Evolutionary conservation across 2,329 filamentous ascomycete species (phyloP).

Genomic region (Xylaria sp.): DNA sequence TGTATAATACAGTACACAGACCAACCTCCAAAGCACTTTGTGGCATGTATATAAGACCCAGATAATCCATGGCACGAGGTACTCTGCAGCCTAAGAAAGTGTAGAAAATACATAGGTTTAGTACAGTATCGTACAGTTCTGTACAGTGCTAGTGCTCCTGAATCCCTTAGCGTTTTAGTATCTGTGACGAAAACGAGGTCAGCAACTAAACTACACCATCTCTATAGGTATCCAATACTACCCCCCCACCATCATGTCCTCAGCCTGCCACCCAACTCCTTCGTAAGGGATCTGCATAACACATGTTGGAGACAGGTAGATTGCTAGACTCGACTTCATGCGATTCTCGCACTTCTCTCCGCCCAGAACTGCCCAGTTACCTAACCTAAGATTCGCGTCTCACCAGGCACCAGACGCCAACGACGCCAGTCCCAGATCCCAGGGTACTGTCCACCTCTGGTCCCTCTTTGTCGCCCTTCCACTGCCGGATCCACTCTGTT

Average conservation of each 20-base stretch:
- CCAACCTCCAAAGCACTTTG: background rate
- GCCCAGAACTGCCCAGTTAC: no score
- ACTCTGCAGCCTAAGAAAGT: background rate
- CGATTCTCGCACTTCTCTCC: constrained; percentile 13
- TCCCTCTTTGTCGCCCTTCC: constrained; percentile 5
- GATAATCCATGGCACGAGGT: background rate
- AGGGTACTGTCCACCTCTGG: background rate
- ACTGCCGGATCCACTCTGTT: background rate
- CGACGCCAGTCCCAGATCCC: background rate
- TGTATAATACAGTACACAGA: background rate
- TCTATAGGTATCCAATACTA: background rate
- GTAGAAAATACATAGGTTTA: background rate
- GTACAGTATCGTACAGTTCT: background rate
- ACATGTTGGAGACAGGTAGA: background rate
- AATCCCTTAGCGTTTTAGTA: constrained; percentile 16
- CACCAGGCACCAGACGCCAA: background rate
- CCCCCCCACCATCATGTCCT: constrained; percentile 26
- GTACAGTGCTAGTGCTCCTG: background rate
- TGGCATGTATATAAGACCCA: background rate
- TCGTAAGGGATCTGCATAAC: background rate
- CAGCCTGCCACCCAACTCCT: background rate
- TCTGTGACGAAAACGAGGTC: constrained; percentile 23
- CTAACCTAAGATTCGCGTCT: background rate
- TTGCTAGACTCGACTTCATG: constrained; percentile 22
- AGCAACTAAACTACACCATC: constrained; percentile 3